A percentile compares a stretch with the other conserved stretches of the same genome.
These are phyloP conservation scores for Tolypocladium ovalisporum DNA, from an alignment of 2,329 filamentous ascomycete genomes.

Conservation along the genomic window DNA sequence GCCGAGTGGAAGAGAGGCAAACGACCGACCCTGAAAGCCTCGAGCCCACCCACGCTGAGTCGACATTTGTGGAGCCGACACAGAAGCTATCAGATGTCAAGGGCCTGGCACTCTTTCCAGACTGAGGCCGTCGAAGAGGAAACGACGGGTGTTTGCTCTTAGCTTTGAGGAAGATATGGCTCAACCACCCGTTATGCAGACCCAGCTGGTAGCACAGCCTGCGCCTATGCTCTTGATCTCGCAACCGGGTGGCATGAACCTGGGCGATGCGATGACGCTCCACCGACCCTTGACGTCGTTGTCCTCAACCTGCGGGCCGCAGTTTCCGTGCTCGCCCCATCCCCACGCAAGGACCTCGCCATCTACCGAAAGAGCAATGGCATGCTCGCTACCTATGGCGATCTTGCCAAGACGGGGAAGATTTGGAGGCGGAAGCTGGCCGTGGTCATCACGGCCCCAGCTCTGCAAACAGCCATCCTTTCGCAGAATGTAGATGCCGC, in stretches of 20 bases:
- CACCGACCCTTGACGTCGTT: conserved; percentile 59
- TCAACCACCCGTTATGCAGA: conserved; percentile 33
- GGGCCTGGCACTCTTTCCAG: conserved; percentile 31
- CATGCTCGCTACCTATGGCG: conserved; percentile 85
- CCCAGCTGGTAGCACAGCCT: conserved; percentile 87
- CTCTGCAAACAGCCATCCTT: conserved; percentile 48
- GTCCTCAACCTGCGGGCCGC: conserved; percentile 55
- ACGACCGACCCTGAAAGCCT: conserved; percentile 8
- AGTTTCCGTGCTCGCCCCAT: conserved; percentile 98
- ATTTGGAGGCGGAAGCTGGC: conserved; percentile 58
- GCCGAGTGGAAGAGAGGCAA: conserved; percentile 21
- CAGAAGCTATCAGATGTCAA: conserved; percentile 61
- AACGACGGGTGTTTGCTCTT: background rate
- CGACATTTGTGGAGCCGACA: conserved; percentile 51
- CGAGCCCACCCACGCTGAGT: conserved; percentile 11
- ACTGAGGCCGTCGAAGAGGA: conserved; percentile 10
- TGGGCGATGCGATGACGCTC: conserved; percentile 53
- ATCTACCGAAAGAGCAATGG: conserved; percentile 55
- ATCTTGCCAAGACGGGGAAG: conserved; percentile 51
- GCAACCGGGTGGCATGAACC: conserved; percentile 37
- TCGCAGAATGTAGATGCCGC: conserved; percentile 62
- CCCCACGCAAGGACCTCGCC: conserved; percentile 76
- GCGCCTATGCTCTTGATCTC: conserved; percentile 56
- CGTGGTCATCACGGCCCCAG: conserved; percentile 82
- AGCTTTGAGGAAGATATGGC: background rate